Evolutionary conservation across 306 rosid species (phyloP).

Genomic region (Trichosanthes cucumerina): DNA sequence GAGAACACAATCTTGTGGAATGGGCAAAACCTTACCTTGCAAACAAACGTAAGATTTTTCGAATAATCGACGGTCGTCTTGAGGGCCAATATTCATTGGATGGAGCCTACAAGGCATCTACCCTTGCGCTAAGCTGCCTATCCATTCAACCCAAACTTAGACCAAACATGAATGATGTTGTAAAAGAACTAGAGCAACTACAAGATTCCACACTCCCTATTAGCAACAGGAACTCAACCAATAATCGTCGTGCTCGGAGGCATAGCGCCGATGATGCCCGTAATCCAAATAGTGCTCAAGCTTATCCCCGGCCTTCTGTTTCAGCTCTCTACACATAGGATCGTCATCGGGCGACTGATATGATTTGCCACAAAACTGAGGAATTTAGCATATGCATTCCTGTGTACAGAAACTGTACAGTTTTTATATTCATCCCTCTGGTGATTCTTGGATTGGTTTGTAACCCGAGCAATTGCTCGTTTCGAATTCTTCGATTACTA

Average conservation of each 20-base stretch:
- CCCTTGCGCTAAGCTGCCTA: slow-evolving; percentile 37
- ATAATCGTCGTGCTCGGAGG: slow-evolving; percentile 33
- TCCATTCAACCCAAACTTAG: slow-evolving; percentile 40
- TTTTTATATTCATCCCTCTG: neutral
- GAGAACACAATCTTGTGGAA: slow-evolving; percentile 48
- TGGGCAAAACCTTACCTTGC: slow-evolving; percentile 57
- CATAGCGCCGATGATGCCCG: slow-evolving; percentile 39
- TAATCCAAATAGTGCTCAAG: neutral
- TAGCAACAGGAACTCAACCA: slow-evolving; percentile 15
- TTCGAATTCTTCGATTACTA: neutral
- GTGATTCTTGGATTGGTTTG: neutral
- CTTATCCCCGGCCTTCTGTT: slow-evolving; percentile 64
- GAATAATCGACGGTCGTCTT: slow-evolving; percentile 44
- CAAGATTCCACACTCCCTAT: slow-evolving; percentile 20
- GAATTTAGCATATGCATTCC: neutral
- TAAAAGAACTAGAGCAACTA: slow-evolving; percentile 32
- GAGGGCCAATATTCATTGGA: slow-evolving; percentile 51
- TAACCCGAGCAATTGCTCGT: neutral
- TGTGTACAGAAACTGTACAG: neutral
- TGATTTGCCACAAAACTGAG: neutral
- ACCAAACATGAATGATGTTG: slow-evolving; percentile 55
- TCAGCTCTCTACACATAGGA: slow-evolving; percentile 37
- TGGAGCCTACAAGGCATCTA: slow-evolving; percentile 35
- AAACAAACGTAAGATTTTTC: slow-evolving; percentile 38
- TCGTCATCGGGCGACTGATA: neutral